A percentile compares a stretch with the other conserved stretches of the same genome.
Evolutionary conservation across 1,284 basidiomycete species (phyloP).

Genomic region (Golubevia sp.): DNA sequence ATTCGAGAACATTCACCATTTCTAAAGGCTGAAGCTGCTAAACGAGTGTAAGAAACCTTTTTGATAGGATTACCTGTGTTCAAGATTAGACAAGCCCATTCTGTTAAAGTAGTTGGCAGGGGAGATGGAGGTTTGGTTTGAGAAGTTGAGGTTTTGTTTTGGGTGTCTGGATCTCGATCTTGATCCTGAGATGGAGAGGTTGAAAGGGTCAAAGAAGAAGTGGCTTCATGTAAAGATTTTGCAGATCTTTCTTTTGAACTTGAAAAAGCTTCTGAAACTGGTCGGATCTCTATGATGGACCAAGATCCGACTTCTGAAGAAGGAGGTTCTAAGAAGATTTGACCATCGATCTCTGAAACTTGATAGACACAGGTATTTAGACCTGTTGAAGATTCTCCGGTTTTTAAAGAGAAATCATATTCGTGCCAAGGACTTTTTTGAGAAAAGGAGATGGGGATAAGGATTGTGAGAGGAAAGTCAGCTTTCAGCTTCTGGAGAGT

Average conservation of each 20-base stretch:
- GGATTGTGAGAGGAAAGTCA: background rate
- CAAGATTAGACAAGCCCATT: slow-evolving; percentile 77
- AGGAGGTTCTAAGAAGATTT: slow-evolving; percentile 37
- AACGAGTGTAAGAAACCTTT: slow-evolving; percentile 74
- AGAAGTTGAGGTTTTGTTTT: slow-evolving; percentile 65
- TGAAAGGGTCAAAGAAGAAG: background rate
- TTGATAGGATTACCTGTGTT: slow-evolving; percentile 74
- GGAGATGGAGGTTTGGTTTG: slow-evolving; percentile 25
- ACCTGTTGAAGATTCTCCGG: slow-evolving; percentile 77
- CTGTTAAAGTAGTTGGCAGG: slow-evolving; percentile 67
- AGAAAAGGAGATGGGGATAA: slow-evolving; percentile 65
- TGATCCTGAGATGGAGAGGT: slow-evolving; percentile 54
- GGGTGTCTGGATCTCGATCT: slow-evolving; percentile 65
- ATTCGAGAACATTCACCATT: slow-evolving; percentile 73
- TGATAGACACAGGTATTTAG: slow-evolving; percentile 77
- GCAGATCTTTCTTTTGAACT: background rate
- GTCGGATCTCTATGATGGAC: slow-evolving; percentile 75
- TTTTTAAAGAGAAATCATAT: slow-evolving; percentile 75
- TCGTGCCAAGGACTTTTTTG: slow-evolving; percentile 86
- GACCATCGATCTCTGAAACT: slow-evolving; percentile 67
- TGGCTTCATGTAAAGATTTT: too few species aligned
- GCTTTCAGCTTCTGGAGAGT: too few species aligned
- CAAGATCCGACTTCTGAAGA: slow-evolving; percentile 63
- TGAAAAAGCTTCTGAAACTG: slow-evolving; percentile 73
- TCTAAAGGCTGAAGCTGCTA: slow-evolving; percentile 73